Percentiles rank a stretch among this genome's conserved stretches.
Conservation (phyloP, 768 basidiomycete genomes). For the Collybia sordida region DNA sequence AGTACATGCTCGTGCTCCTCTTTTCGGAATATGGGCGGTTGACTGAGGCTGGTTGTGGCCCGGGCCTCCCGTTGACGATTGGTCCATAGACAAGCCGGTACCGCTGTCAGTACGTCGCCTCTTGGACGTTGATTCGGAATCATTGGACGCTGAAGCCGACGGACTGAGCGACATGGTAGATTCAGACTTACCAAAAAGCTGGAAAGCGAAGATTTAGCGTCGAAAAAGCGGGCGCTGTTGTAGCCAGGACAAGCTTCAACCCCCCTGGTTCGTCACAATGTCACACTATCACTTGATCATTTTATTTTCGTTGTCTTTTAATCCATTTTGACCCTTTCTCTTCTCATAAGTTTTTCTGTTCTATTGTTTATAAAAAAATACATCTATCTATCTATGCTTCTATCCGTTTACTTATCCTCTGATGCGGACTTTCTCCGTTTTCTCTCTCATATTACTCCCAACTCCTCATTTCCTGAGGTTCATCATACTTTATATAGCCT, state of each 20-base stretch:
- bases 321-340: constrained; percentile 1
- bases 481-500: constrained; percentile 6
- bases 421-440: constrained; percentile 14
- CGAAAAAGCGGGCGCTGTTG: constrained; percentile 9
- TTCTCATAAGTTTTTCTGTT: constrained; percentile 4
- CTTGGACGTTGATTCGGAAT: constrained; percentile 54
- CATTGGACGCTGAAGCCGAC: constrained; percentile 54
- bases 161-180: constrained; percentile 67
- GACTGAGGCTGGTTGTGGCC: constrained; percentile 31
- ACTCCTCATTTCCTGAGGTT: constrained; percentile 6
- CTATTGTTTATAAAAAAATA: too few relatives aligned
- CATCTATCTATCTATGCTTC: too few relatives aligned
- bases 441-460: neutral
- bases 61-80: constrained; percentile 33
- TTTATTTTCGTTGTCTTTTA: neutral
- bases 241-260: constrained; percentile 1
- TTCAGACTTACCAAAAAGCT: constrained; percentile 18
- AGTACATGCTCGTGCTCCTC: constrained; percentile 87
- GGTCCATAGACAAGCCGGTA: constrained; percentile 26
- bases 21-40: constrained; percentile 76
- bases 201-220: constrained; percentile 8
- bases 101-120: constrained; percentile 50
- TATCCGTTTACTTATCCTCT: neutral
- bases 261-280: constrained; percentile 3
- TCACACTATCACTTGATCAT: constrained; percentile 6